These are phyloP conservation scores for Retiboletus flavoniger DNA, from an alignment of 1,284 basidiomycete species.

Conservation along the genomic window DNA sequence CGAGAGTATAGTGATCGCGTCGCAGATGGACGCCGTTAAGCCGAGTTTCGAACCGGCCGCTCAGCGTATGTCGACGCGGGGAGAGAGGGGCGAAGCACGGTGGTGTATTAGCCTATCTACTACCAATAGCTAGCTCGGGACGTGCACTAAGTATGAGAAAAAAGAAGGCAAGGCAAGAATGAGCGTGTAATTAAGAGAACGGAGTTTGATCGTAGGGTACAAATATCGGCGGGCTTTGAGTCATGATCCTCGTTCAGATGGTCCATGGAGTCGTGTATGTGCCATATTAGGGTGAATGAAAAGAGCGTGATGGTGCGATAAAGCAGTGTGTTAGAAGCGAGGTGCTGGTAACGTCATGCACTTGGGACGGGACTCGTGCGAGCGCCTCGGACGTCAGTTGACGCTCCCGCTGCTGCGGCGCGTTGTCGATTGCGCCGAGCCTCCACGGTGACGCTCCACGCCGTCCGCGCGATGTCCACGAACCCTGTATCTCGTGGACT, in stretches of 20 bases:
- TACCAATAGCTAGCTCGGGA: slow-evolving; percentile 16
- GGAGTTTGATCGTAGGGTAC: slow-evolving; percentile 13
- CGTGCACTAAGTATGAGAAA: slow-evolving; percentile 4
- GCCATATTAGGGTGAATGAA: slow-evolving; percentile 24
- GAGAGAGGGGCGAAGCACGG: background rate
- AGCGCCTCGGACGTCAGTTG: slow-evolving; percentile 14
- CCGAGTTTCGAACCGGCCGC: slow-evolving; percentile 2
- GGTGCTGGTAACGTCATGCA: slow-evolving; percentile 18
- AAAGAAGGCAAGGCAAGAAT: background rate
- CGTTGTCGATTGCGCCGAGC: slow-evolving; percentile 36
- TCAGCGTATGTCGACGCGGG: background rate
- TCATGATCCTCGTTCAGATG: slow-evolving; percentile 33
- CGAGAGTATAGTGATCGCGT: background rate
- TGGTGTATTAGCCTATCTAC: slow-evolving; percentile 25
- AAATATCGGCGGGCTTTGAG: slow-evolving; percentile 4
- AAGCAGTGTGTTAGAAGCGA: slow-evolving; percentile 6
- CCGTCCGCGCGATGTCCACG: slow-evolving; percentile 38
- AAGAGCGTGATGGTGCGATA: slow-evolving; percentile 21
- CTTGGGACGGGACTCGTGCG: slow-evolving; percentile 9
- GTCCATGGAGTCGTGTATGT: slow-evolving; percentile 21
- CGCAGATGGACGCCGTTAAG: background rate
- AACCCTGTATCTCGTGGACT: slow-evolving; percentile 37
- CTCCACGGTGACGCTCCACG: slow-evolving; percentile 46
- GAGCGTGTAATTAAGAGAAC: slow-evolving; percentile 24
- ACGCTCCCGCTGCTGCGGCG: slow-evolving; percentile 4